Conservation (phyloP, 352 stramenopile species). For the Peronosclerospora sorghi region DNA sequence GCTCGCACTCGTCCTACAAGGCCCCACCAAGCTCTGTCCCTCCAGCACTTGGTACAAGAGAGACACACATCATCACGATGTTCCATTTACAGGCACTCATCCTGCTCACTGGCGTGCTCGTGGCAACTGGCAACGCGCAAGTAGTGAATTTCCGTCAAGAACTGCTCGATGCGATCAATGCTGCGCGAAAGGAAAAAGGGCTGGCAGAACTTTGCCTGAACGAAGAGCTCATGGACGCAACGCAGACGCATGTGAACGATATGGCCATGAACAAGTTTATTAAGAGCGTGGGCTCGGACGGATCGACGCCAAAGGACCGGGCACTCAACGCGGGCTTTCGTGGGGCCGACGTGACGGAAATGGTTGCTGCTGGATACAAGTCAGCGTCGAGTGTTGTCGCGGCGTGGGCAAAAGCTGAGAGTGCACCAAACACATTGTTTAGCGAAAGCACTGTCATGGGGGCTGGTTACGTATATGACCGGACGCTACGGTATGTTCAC, state of each 20-base stretch:
- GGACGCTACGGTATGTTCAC: constrained; percentile 23
- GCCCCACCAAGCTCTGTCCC: no score
- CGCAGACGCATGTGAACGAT: constrained; percentile 23
- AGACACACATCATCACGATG: no score
- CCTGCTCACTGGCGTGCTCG: constrained; percentile 7
- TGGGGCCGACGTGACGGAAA: constrained; percentile 21
- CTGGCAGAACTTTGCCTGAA: constrained; percentile 34
- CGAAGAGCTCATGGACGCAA: constrained; percentile 25
- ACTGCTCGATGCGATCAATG: constrained; percentile 27
- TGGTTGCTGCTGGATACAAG: constrained; percentile 34
- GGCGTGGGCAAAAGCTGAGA: constrained; percentile 34
- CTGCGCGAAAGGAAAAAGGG: constrained; percentile 20
- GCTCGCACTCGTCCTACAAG: no score
- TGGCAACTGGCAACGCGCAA: constrained; percentile 14
- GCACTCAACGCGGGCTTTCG: constrained; percentile 18
- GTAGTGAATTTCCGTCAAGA: constrained; percentile 36
- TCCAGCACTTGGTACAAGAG: no score
- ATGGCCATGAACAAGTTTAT: constrained; percentile 26
- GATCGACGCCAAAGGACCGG: constrained; percentile 21
- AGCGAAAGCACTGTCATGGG: constrained; percentile 21
- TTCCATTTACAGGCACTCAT: constrained; percentile 2
- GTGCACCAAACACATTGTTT: constrained; percentile 28
- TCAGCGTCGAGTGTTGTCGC: constrained; percentile 26
- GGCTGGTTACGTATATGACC: constrained; percentile 26
- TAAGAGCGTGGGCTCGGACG: constrained; percentile 25